A percentile compares a stretch with the other conserved stretches of the same genome.
Evolutionary conservation across 805 yeast species (phyloP).

Genomic region (Metschnikowia sp.): DNA sequence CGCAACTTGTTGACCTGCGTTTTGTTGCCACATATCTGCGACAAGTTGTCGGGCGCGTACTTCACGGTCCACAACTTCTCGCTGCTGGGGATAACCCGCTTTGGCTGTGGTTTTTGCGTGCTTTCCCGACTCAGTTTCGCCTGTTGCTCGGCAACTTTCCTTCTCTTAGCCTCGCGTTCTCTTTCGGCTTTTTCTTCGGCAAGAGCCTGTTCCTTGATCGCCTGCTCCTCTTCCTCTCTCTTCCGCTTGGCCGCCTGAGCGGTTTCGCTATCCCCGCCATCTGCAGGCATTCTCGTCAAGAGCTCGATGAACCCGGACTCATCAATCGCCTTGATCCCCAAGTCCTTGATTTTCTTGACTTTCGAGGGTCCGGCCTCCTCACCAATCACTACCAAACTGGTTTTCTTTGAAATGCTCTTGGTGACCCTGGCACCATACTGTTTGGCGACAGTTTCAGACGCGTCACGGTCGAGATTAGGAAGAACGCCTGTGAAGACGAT

Average conservation of each 20-base stretch:
- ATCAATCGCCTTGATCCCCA: slow-evolving; percentile 74
- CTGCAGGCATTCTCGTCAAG: slow-evolving; percentile 77
- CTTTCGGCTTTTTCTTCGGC: slow-evolving; percentile 45
- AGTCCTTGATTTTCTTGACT: slow-evolving; percentile 69
- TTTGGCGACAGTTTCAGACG: slow-evolving; percentile 73
- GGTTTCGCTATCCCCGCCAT: slow-evolving; percentile 81
- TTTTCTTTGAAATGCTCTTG: slow-evolving; percentile 77
- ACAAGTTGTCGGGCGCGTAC: slow-evolving; percentile 77
- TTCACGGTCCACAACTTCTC: slow-evolving; percentile 89
- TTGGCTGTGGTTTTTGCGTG: slow-evolving; percentile 4
- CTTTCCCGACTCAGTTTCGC: slow-evolving; percentile 6
- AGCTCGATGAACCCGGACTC: slow-evolving; percentile 83
- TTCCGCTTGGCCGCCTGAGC: slow-evolving; percentile 74
- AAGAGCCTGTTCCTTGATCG: slow-evolving; percentile 43
- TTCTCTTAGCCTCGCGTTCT: slow-evolving; percentile 41
- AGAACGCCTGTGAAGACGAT: slow-evolving; percentile 91
- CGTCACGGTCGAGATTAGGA: slow-evolving; percentile 74
- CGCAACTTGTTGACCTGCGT: slow-evolving; percentile 62
- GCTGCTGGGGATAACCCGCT: slow-evolving; percentile 41
- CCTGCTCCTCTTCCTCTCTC: slow-evolving; percentile 62
- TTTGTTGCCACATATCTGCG: slow-evolving; percentile 83
- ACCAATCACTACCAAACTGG: slow-evolving; percentile 87
- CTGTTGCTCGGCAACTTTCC: slow-evolving; percentile 11
- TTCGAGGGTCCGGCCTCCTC: slow-evolving; percentile 97
- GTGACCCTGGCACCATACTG: slow-evolving; percentile 90